Conservation (phyloP, 495 filamentous ascomycete genomes). For the Pseudotulostoma volvatum region DNA sequence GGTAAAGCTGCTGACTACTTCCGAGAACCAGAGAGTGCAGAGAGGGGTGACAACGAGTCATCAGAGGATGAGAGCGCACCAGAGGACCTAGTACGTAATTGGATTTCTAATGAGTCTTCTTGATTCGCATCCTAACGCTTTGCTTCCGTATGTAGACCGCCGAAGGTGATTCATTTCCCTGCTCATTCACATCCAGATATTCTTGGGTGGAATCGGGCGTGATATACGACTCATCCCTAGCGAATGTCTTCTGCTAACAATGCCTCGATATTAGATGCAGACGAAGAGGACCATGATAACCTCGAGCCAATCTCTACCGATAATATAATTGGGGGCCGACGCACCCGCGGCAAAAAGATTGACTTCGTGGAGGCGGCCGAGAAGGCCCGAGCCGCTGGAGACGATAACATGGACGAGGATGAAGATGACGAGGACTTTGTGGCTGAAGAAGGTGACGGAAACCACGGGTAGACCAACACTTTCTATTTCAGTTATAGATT, state of each 20-base stretch:
- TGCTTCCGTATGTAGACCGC: conserved; percentile 4
- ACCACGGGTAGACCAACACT: conserved; percentile 14
- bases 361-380: conserved; percentile 71
- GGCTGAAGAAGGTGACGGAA: conserved; percentile 8
- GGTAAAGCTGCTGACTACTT: conserved; percentile 32
- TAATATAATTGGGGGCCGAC: conserved; percentile 76
- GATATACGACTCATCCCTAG: no score
- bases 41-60: conserved; percentile 45
- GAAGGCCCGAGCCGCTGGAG: conserved; percentile 33
- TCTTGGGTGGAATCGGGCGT: no score
- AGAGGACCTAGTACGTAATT: conserved; percentile 40
- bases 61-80: conserved; percentile 45
- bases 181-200: no score
- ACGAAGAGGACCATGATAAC: conserved; percentile 62
- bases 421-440: conserved; percentile 55
- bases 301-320: conserved; percentile 76
- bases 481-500: neutral
- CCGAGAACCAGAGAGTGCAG: conserved; percentile 47
- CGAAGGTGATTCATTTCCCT: conserved; percentile 6
- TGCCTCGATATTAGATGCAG: conserved; percentile 26
- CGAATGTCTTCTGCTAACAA: conserved; percentile 1
- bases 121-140: conserved; percentile 2
- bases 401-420: conserved; percentile 56
- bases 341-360: conserved; percentile 72
- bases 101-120: conserved; percentile 2